phyloP scores from a whole-genome alignment of 148 eudicot genomes.

The Cornus controversa region DNA sequence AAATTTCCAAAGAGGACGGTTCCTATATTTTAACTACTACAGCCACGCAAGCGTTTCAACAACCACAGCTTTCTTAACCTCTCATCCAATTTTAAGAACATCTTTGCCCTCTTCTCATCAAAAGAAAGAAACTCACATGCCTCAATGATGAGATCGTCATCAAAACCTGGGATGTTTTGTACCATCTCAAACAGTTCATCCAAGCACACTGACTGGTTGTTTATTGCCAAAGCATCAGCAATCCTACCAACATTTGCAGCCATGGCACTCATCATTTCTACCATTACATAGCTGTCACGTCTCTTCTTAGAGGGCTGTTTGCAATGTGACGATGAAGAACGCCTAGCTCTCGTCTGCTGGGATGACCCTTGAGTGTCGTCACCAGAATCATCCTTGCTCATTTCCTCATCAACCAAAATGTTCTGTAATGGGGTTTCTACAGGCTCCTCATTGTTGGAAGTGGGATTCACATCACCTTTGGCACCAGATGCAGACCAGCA shows the following conservation, averaged over 20 bases:
- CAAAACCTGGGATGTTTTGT: conserved; percentile 12
- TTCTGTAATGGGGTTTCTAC: conserved; percentile 8
- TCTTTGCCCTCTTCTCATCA: conserved; percentile 18
- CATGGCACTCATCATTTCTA: conserved; percentile 11
- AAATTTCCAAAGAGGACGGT: not conserved
- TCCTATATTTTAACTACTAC: not conserved
- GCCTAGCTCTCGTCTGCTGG: conserved; percentile 3
- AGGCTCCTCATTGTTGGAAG: conserved; percentile 7
- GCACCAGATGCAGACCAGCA: conserved; percentile 1
- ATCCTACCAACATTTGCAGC: conserved; percentile 17
- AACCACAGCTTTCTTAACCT: conserved; percentile 12
- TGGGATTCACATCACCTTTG: not conserved
- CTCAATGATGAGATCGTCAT: conserved; percentile 10
- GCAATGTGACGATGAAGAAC: conserved; percentile 4
- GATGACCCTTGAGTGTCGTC: conserved; percentile 10
- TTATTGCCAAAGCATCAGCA: conserved; percentile 14
- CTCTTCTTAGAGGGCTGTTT: conserved; percentile 18
- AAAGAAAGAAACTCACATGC: conserved; percentile 17
- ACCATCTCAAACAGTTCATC: conserved; percentile 16
- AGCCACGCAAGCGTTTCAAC: conserved; percentile 11
- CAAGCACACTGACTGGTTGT: conserved; percentile 8
- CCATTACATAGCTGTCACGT: not conserved
- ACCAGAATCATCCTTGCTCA: conserved; percentile 7
- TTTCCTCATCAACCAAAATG: not conserved
- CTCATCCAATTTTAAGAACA: conserved; percentile 18